Conservation (phyloP, 768 basidiomycete genomes). For the Aureoboletus auriporus region DNA sequence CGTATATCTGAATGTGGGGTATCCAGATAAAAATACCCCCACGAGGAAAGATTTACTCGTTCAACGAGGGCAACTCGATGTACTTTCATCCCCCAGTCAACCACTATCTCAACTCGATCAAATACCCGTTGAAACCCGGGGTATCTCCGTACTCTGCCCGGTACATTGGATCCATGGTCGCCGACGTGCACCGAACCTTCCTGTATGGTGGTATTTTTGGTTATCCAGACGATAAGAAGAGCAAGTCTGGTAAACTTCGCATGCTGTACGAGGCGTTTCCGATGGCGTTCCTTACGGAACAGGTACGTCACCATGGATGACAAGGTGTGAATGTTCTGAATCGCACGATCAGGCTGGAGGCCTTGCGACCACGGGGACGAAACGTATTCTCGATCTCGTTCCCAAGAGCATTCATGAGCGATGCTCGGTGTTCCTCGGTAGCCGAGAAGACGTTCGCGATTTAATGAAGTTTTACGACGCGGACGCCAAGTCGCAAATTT, state of each 20-base stretch:
- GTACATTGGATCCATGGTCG: constrained; percentile 99
- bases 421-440: constrained; percentile 90
- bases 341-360: constrained; percentile 73
- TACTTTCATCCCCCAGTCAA: constrained; percentile 84
- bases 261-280: constrained; percentile 97
- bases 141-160: constrained; percentile 79
- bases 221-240: constrained; percentile 98
- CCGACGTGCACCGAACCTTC: constrained; percentile 94
- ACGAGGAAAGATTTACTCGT: constrained; percentile 98
- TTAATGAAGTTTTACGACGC: constrained; percentile 78
- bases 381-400: constrained; percentile 87
- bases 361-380: constrained; percentile 91
- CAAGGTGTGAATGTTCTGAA: background rate
- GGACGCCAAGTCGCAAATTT: constrained; percentile 18
- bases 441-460: constrained; percentile 89
- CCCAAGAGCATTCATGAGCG: constrained; percentile 89
- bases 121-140: constrained; percentile 66
- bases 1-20: background rate
- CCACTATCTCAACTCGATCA: constrained; percentile 86
- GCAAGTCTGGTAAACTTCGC: constrained; percentile 91
- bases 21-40: constrained; percentile 83
- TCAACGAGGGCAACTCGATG: constrained; percentile 98
- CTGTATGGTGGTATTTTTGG: constrained; percentile 99
- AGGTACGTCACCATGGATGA: constrained; percentile 45
- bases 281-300: constrained; percentile 93